phyloP scores from a whole-genome alignment of 371 early-diverging fungal species.

The Actinomucor elegans region DNA sequence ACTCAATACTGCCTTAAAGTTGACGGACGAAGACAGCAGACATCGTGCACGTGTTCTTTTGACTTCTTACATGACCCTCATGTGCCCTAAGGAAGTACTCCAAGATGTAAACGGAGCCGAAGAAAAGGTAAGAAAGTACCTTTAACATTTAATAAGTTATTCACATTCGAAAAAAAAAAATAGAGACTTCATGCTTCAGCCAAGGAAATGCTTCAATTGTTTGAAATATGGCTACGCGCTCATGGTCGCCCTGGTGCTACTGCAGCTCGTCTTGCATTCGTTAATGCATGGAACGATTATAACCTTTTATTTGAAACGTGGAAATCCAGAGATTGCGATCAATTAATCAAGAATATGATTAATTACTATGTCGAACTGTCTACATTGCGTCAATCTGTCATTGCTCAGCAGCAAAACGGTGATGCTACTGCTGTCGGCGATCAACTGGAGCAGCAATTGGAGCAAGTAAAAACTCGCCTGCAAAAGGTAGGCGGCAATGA shows the following conservation, averaged over 20 bases:
- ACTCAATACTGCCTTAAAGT: conserved; percentile 27
- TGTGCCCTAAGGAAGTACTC: conserved; percentile 63
- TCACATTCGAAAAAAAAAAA: too few relatives aligned
- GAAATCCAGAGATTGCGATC: conserved; percentile 68
- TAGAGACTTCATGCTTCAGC: conserved; percentile 45
- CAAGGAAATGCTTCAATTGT: conserved; percentile 46
- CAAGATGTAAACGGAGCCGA: conserved; percentile 42
- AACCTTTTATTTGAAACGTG: conserved; percentile 66
- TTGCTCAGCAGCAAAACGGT: conserved; percentile 22
- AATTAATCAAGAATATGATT: conserved; percentile 61
- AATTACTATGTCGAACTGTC: conserved; percentile 72
- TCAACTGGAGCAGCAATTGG: conserved; percentile 54
- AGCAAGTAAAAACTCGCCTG: conserved; percentile 30
- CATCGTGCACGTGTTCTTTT: conserved; percentile 62
- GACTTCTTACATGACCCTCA: conserved; percentile 68
- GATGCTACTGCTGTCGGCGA: conserved; percentile 60
- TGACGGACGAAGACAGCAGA: conserved; percentile 29
- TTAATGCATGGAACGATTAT: conserved; percentile 56
- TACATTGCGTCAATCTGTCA: conserved; percentile 64
- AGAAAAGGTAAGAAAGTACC: conserved; percentile 50
- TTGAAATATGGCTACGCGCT: conserved; percentile 56
- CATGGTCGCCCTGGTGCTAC: conserved; percentile 27
- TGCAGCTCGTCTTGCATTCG: conserved; percentile 36
- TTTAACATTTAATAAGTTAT: too few relatives aligned
- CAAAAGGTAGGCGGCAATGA: conserved; percentile 26